These are phyloP conservation scores for Cutaneotrichosporon sp. DNA, from an alignment of 1,284 basidiomycete genomes.

Conservation along the genomic window DNA sequence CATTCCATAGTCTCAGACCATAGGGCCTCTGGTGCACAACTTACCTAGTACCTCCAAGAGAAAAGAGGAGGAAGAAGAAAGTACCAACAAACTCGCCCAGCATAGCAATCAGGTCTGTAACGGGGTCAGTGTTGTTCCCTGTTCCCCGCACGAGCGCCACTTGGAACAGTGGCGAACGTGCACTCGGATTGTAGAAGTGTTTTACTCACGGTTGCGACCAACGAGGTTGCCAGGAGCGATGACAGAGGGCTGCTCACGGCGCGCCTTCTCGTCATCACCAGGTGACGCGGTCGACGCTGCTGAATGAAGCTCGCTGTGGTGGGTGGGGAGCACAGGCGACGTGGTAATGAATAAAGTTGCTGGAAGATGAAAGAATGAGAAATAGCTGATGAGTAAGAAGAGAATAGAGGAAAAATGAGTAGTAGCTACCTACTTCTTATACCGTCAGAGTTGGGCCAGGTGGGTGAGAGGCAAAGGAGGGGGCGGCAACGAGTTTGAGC, in stretches of 20 bases:
- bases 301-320: conserved; percentile 14
- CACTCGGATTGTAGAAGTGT: not conserved
- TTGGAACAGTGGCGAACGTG: not conserved
- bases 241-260: not conserved
- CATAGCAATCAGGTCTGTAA: conserved; percentile 51
- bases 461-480: not conserved
- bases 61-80: conserved; percentile 53
- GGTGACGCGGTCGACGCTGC: conserved; percentile 7
- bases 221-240: conserved; percentile 15
- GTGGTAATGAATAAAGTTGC: not conserved
- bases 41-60: conserved; percentile 52
- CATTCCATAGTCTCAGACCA: no score
- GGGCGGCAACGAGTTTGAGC: not conserved
- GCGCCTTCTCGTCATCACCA: conserved; percentile 10
- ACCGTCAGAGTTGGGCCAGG: not conserved
- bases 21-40: conserved; percentile 7
- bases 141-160: not conserved
- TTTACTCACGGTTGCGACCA: conserved; percentile 24
- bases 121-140: not conserved
- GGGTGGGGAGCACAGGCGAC: conserved; percentile 17
- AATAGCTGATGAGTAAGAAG: not conserved
- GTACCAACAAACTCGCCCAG: conserved; percentile 57
- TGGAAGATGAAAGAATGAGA: not conserved
- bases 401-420: not conserved
- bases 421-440: not conserved